phyloP scores from a whole-genome alignment of 805 yeast genomes.

The Spathaspora passalidarum region DNA sequence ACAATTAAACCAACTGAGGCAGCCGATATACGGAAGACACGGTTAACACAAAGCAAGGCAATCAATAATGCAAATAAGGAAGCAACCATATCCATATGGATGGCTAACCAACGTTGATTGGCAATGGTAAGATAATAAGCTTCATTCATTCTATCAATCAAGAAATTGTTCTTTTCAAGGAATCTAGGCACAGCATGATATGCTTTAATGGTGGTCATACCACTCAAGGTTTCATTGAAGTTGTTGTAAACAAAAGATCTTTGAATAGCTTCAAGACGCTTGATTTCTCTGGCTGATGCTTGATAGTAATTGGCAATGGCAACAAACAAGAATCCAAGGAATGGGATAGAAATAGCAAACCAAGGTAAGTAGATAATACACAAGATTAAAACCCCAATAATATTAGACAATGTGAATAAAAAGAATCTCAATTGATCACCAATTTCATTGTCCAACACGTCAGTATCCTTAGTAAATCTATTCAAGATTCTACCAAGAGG shows the following conservation, averaged over 20 bases:
- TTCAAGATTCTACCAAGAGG: conserved; percentile 86
- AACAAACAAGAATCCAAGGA: conserved; percentile 23
- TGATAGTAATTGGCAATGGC: conserved; percentile 32
- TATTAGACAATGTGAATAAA: conserved; percentile 49
- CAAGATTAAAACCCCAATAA: conserved; percentile 51
- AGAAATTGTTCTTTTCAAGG: conserved; percentile 21
- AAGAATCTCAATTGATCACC: conserved; percentile 66
- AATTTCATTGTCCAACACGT: conserved; percentile 76
- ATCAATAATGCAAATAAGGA: conserved; percentile 26
- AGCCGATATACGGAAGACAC: conserved; percentile 32
- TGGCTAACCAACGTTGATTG: conserved; percentile 36
- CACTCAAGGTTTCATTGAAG: conserved; percentile 35
- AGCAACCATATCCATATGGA: conserved; percentile 32
- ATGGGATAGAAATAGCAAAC: conserved; percentile 39
- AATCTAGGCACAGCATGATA: conserved; percentile 27
- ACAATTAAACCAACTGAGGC: conserved; percentile 36
- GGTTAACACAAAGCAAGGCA: conserved; percentile 31
- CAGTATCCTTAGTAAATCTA: conserved; percentile 86
- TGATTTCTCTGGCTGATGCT: conserved; percentile 37
- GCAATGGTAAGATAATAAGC: conserved; percentile 35
- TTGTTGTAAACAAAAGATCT: conserved; percentile 40
- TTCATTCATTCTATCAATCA: conserved; percentile 34
- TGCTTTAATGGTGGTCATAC: conserved; percentile 37
- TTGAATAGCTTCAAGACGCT: conserved; percentile 38
- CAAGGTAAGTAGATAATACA: conserved; percentile 37